Conservation (phyloP, 306 rosid genomes). For the Medicago truncatula region DNA sequence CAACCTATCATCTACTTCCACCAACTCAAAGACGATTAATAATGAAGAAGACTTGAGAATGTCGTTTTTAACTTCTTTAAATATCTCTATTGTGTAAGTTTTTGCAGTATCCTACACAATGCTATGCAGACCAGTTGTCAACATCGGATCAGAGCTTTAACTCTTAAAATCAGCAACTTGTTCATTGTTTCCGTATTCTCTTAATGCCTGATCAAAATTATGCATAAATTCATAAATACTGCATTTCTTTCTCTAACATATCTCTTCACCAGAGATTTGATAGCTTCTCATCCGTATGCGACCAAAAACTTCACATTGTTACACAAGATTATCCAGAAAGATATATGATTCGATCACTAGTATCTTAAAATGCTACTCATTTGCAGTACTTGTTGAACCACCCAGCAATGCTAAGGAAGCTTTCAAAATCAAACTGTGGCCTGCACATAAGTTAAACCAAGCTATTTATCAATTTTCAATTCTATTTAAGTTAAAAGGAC, state of each 20-base stretch:
- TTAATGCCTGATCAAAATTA: not conserved
- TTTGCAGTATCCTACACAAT: not conserved
- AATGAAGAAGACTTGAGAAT: no score
- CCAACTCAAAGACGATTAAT: no score
- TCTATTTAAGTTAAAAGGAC: not conserved
- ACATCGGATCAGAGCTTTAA: not conserved
- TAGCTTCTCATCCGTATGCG: not conserved
- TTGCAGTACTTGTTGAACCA: slow-evolving; percentile 85
- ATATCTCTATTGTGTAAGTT: not conserved
- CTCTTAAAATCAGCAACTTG: not conserved
- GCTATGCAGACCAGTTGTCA: no score
- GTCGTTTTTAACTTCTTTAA: not conserved
- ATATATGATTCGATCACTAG: slow-evolving; percentile 6
- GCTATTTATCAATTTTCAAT: not conserved
- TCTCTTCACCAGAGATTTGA: not conserved
- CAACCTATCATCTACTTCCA: not conserved
- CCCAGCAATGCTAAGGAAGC: slow-evolving; percentile 79
- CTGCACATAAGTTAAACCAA: slow-evolving; percentile 51
- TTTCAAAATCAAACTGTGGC: slow-evolving; percentile 91
- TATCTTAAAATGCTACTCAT: slow-evolving; percentile 44
- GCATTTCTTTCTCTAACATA: not conserved
- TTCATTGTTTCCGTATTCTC: not conserved
- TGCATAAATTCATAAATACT: not conserved
- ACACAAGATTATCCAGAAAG: slow-evolving; percentile 9
- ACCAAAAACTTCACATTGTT: no score